Percentiles rank a stretch among this genome's conserved stretches.
Conservation (phyloP, 441 rosid genomes). For the Codiaeum variegatum region DNA sequence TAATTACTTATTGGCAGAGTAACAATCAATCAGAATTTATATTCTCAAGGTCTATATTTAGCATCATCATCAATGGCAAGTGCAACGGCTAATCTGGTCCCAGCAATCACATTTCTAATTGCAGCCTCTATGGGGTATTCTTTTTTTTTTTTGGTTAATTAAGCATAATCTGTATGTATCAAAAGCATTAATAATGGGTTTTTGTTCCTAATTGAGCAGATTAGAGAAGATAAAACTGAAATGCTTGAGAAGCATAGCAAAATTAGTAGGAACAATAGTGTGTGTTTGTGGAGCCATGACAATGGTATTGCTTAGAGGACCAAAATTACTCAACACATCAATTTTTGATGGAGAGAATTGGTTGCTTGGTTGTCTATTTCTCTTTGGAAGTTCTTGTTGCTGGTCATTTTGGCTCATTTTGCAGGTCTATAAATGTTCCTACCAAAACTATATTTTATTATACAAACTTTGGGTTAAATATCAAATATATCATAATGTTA, state of each 20-base stretch:
- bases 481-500: too few relatives aligned
- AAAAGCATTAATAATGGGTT: too few relatives aligned
- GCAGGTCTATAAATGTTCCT: too few relatives aligned
- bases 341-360: conserved; percentile 20
- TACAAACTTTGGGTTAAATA: too few relatives aligned
- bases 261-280: conserved; percentile 36
- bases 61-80: conserved; percentile 50
- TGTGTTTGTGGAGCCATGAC: not conserved
- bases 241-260: conserved; percentile 28
- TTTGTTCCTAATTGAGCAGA: conserved; percentile 26
- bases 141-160: not conserved
- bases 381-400: conserved; percentile 45
- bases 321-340: not conserved
- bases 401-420: conserved; percentile 63
- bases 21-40: conserved; percentile 44
- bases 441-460: too few relatives aligned
- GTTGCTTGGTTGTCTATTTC: conserved; percentile 53
- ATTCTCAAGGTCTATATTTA: conserved; percentile 43
- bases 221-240: conserved; percentile 47
- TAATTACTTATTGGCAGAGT: conserved; percentile 25
- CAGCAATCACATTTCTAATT: conserved; percentile 51
- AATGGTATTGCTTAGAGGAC: not conserved
- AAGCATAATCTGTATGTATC: too few relatives aligned
- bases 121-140: conserved; percentile 20
- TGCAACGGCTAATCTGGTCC: conserved; percentile 47